Conservation (phyloP, 1,284 basidiomycete genomes). For the Puccinia hordei region DNA sequence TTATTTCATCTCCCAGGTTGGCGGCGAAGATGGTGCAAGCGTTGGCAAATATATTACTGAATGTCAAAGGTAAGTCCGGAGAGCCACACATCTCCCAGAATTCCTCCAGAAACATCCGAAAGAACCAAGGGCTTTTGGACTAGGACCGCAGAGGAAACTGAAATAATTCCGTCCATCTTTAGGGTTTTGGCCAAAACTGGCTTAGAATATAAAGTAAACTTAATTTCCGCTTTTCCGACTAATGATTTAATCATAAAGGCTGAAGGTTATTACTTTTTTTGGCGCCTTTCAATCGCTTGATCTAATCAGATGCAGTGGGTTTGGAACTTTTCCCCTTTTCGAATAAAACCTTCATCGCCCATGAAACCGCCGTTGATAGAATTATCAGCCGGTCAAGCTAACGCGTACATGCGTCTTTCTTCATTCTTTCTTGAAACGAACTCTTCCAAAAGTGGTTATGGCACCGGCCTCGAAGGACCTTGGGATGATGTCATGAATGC, state of each 20-base stretch:
- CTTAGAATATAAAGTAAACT: conserved; percentile 21
- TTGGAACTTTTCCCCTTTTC: neutral
- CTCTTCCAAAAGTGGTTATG: conserved; percentile 27
- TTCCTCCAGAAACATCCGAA: neutral
- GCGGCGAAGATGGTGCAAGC: conserved; percentile 41
- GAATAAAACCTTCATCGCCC: neutral
- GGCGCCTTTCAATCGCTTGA: neutral
- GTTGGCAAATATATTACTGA: conserved; percentile 45
- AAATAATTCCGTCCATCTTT: neutral
- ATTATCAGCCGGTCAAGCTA: neutral
- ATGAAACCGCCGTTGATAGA: neutral
- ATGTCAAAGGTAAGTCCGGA: conserved; percentile 33
- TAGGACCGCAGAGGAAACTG: neutral
- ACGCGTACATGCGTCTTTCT: neutral
- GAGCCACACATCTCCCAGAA: neutral
- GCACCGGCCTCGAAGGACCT: conserved; percentile 40
- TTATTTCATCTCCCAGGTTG: conserved; percentile 8
- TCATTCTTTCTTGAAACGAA: neutral
- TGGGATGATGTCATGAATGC: conserved; percentile 44
- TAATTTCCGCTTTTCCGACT: neutral
- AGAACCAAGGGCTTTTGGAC: neutral
- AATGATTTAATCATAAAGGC: neutral
- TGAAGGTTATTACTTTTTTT: neutral
- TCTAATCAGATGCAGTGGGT: conserved; percentile 27
- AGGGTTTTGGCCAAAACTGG: conserved; percentile 38